phyloP scores from a whole-genome alignment of 768 basidiomycete genomes.

The Phaffia australis region DNA sequence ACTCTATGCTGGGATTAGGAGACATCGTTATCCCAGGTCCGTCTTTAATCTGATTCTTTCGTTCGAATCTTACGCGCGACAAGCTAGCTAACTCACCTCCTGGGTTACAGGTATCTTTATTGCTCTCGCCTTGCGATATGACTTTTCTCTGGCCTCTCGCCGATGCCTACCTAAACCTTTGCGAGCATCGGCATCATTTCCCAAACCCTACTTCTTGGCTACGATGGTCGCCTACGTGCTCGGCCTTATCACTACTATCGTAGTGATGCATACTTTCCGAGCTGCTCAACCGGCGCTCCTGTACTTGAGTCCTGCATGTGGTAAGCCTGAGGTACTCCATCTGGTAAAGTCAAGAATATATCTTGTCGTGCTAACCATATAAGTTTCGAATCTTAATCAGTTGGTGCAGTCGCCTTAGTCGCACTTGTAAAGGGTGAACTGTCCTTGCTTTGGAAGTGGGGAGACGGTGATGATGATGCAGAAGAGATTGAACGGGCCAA shows the following conservation, averaged over 20 bases:
- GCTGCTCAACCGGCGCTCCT: slow-evolving; percentile 83
- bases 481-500: no score
- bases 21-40: slow-evolving; percentile 31
- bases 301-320: slow-evolving; percentile 55
- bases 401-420: no score
- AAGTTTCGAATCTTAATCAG: no score
- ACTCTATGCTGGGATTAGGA: slow-evolving; percentile 72
- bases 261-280: slow-evolving; percentile 66
- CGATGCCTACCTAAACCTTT: slow-evolving; percentile 25
- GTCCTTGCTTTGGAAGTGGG: no score
- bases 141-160: slow-evolving; percentile 43
- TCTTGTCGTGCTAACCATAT: no score
- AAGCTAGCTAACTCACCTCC: not conserved
- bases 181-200: slow-evolving; percentile 40
- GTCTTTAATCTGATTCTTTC: not conserved
- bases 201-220: slow-evolving; percentile 65
- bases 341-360: no score
- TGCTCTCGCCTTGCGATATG: slow-evolving; percentile 76
- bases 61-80: not conserved
- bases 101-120: slow-evolving; percentile 47
- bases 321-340: slow-evolving; percentile 21
- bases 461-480: no score
- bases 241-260: slow-evolving; percentile 66
- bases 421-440: no score
- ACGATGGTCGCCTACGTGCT: slow-evolving; percentile 58